phyloP scores from a whole-genome alignment of 768 basidiomycete species.

The Steccherinum ochraceum region DNA sequence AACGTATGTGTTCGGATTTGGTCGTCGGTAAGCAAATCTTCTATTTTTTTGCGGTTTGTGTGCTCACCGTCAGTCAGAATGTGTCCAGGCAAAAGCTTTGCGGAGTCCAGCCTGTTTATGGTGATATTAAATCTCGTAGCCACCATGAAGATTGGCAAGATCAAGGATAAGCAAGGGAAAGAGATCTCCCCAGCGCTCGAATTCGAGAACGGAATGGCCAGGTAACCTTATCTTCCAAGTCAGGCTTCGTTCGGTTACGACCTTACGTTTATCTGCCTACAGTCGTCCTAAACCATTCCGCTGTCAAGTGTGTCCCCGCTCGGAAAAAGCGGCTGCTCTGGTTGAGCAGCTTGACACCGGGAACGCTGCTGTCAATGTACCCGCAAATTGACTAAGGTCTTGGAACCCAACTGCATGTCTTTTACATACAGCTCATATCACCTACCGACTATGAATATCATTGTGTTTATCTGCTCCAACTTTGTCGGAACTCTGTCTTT shows the following conservation, averaged over 20 bases:
- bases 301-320: neutral
- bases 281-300: neutral
- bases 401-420: no score
- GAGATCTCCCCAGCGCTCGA: neutral
- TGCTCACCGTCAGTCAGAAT: slow-evolving; percentile 24
- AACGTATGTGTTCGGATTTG: slow-evolving; percentile 50
- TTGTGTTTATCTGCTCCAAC: no score
- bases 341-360: neutral
- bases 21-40: slow-evolving; percentile 26
- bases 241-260: neutral
- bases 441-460: no score
- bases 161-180: slow-evolving; percentile 31
- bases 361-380: no score
- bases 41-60: no score
- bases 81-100: slow-evolving; percentile 49
- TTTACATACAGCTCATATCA: no score
- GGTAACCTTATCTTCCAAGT: neutral
- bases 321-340: neutral
- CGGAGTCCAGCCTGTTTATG: slow-evolving; percentile 38
- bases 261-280: neutral
- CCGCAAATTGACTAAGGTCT: no score
- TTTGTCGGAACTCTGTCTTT: no score
- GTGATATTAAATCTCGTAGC: slow-evolving; percentile 37
- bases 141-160: slow-evolving; percentile 35
- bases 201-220: neutral